These are phyloP conservation scores for Amphicarpaea edgeworthii DNA, from an alignment of 306 rosid species.

Conservation along the genomic window DNA sequence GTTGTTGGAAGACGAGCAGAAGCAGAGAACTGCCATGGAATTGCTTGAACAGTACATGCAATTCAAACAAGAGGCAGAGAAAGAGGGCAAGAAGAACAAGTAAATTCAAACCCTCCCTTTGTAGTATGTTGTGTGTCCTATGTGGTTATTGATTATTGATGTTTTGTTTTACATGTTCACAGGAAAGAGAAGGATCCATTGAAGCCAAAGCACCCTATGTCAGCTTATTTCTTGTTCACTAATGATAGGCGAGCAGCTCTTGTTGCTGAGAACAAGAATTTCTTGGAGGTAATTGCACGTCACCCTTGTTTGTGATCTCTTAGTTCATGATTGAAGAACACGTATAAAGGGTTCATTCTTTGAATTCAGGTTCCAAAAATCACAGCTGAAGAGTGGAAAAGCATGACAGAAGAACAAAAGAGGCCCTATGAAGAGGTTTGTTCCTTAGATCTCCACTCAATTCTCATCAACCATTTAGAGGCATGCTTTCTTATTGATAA, in stretches of 20 bases:
- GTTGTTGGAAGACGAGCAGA: slow-evolving; percentile 83
- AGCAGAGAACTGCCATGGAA: slow-evolving; percentile 91
- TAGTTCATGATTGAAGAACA: not conserved
- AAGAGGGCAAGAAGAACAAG: slow-evolving; percentile 72
- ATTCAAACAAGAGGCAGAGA: slow-evolving; percentile 76
- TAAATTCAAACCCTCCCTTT: not conserved
- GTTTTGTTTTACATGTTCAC: slow-evolving; percentile 2
- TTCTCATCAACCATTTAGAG: not conserved
- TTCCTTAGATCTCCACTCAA: not conserved
- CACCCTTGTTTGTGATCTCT: not conserved
- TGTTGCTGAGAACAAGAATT: slow-evolving; percentile 63
- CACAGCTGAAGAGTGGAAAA: slow-evolving; percentile 89
- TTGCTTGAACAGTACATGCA: slow-evolving; percentile 88
- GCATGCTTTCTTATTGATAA: slow-evolving; percentile 23
- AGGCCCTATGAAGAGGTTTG: slow-evolving; percentile 86
- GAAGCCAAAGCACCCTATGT: slow-evolving; percentile 94
- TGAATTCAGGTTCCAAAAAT: slow-evolving; percentile 69
- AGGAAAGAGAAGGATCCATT: slow-evolving; percentile 92
- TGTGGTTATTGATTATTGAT: slow-evolving; percentile 13
- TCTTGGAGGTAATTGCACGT: slow-evolving; percentile 58
- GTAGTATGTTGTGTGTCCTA: not conserved
- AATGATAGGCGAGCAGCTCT: slow-evolving; percentile 78
- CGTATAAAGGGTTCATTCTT: not conserved
- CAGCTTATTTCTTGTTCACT: slow-evolving; percentile 79
- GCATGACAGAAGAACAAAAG: slow-evolving; percentile 68